Base-by-base conservation (phyloP, 257 asterid species). In the Solanum microdontum region DNA sequence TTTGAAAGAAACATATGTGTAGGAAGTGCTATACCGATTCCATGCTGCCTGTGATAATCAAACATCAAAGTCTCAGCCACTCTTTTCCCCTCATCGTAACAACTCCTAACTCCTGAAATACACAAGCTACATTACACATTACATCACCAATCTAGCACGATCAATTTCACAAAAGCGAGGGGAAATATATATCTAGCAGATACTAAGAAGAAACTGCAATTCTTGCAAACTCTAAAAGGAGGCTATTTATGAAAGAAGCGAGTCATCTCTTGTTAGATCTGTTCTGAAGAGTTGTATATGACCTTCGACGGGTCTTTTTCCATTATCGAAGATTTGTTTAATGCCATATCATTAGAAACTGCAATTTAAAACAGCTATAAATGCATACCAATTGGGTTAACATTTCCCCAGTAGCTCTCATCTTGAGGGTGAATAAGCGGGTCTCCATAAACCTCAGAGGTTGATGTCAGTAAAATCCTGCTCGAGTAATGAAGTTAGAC, bases 321-420 rank as follows among this genome's bases (percentile, higher is more conserved):
- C n/a, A 30, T 69, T 60, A 60, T 60, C 14, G 15, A 64, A 64
- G 15, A n/a, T 40, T 14, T 26, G 84, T 40, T 40, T 79, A 79
- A 10, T 43, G 83, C 3, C 83, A 76, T n/a, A 43, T 40, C 10
- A 3, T 79, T 58, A 79, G 64, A 79, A 24, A 79, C n/a, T 79
- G 84, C 12, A 76, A 40, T 11, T 40, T 77, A 23, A 13, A 40
- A 40, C 15, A 79, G 24, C 6, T 3, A 55, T 4, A 80, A 17
- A 28, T 80, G 6, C 69, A 11, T 95, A 97, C 99, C 99, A 82
- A 95, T 97, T 19, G 99, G 99, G 89, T 97, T 96, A 86, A 97
- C 99, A 85, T 97, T 97, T 90, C 99, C 99, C 99, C 98, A 97
- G 89, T 97, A 97, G 87, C 96, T 96, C 91, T 97, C 99, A 68